These are phyloP conservation scores for Boletus rex-veris DNA, from an alignment of 768 basidiomycete genomes.

Conservation along the genomic window DNA sequence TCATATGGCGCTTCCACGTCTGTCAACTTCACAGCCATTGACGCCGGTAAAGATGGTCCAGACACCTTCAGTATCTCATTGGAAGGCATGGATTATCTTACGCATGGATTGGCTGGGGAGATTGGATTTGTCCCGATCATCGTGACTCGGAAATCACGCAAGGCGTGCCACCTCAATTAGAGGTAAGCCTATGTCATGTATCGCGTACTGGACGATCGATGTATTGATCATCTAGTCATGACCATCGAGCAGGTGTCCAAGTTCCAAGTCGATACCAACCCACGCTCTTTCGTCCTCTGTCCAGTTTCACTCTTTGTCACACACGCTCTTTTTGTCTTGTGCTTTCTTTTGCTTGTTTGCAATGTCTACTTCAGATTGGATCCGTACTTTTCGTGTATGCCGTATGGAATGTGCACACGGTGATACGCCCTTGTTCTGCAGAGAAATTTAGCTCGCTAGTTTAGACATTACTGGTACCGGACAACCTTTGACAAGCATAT, in stretches of 20 bases:
- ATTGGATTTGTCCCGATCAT: slow-evolving; percentile 4
- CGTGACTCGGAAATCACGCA: slow-evolving; percentile 7
- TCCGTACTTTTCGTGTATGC: too few relatives aligned
- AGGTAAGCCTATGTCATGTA: background rate
- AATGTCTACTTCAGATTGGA: background rate
- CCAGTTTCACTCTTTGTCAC: background rate
- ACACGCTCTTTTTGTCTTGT: too few relatives aligned
- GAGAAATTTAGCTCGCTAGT: too few relatives aligned
- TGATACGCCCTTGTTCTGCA: too few relatives aligned
- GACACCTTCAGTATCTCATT: slow-evolving; percentile 38
- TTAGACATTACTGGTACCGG: too few relatives aligned
- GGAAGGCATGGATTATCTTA: slow-evolving; percentile 35
- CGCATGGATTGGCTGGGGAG: slow-evolving; percentile 27
- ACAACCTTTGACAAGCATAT: too few relatives aligned
- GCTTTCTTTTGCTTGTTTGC: background rate
- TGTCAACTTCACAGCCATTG: slow-evolving; percentile 52
- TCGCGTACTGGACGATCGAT: background rate
- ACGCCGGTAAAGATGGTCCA: slow-evolving; percentile 33
- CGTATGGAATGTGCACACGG: too few relatives aligned
- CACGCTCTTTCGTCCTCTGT: background rate
- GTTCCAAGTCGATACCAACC: background rate
- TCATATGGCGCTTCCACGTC: slow-evolving; percentile 29
- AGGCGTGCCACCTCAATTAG: slow-evolving; percentile 10
- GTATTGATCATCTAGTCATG: background rate
- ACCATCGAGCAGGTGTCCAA: background rate